Conservation (phyloP, 2,329 filamentous ascomycete genomes). For the Daldinia sp. region DNA sequence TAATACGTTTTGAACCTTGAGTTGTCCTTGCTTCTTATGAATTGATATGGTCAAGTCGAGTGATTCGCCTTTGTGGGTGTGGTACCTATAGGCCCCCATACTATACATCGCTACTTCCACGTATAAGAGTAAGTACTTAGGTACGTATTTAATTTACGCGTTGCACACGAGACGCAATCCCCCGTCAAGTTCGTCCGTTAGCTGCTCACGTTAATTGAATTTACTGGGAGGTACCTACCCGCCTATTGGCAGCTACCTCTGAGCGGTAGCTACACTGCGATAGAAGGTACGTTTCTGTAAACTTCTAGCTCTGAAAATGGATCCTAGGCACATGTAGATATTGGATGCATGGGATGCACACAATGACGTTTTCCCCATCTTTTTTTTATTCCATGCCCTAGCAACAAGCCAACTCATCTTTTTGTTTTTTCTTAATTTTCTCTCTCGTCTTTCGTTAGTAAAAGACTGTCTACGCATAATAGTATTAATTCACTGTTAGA, state of each 20-base stretch:
- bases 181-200: background rate
- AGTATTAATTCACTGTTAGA: slow-evolving; percentile 10
- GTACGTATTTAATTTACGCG: slow-evolving; percentile 22
- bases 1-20: background rate
- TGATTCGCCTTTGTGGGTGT: no score
- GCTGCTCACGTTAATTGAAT: slow-evolving; percentile 24
- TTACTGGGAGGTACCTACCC: background rate
- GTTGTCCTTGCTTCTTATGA: background rate
- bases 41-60: background rate
- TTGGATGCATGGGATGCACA: slow-evolving; percentile 21
- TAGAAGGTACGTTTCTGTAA: no score
- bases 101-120: background rate
- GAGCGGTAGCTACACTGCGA: no score
- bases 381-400: slow-evolving; percentile 24
- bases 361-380: slow-evolving; percentile 29
- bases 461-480: no score
- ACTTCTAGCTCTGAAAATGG: slow-evolving; percentile 15
- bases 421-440: background rate
- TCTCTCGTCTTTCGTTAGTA: no score
- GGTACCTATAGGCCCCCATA: no score
- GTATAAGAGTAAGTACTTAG: background rate
- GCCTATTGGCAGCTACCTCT: no score
- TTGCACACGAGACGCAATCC: slow-evolving; percentile 14
- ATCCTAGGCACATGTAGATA: slow-evolving; percentile 8
- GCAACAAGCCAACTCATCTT: slow-evolving; percentile 6